Evolutionary conservation across 2,329 filamentous ascomycete genomes (phyloP), one percentile per base, ranked within the genome.

Genomic region (Ascocoryne sarcoides): DNA sequence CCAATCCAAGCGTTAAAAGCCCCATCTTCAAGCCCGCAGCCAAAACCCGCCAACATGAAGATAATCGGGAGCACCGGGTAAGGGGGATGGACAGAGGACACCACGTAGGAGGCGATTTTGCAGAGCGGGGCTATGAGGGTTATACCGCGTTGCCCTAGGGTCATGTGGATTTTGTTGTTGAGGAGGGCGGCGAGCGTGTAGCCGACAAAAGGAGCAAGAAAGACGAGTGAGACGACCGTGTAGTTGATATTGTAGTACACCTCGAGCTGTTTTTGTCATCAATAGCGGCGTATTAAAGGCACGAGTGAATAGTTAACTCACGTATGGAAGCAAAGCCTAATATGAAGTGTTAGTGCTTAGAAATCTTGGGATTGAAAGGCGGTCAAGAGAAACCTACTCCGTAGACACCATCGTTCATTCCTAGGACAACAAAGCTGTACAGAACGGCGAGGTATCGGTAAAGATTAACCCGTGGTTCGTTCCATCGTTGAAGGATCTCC

Each of bases 11-110:
- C 72, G 54, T 77, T 76, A 65, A 71, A 79, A 3, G 65, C 72
- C 42, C 65, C 69, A 48, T 78, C 82, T 32, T 37, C 69, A 14
- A 87, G 62, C 4, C 83, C 83, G 55, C 80, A 85, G 1, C 82
- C 84, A 38, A 85, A 78, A 1, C 82, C 83, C 2, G 76, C 71
- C 7, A 87, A 60, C 32, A 79, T 68, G 55, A 82, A 76, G 17
- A 79, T 68, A 14, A 84, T 60, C 2, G 82, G 75, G 0, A 88
- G 62, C 0, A 76, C 75, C 0, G 79, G 73, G 52, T 79, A 87
- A 0, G 81, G 79, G 0, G 82, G 84, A 56, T 86, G 84, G 2
- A 79, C 62, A 4, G 73, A 71, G 41, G 84, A 71, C 2, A 47
- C 31, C 1, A 45, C 32, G 18, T 49, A 51, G 9, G 48, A 28